Base-by-base conservation (phyloP, 2,329 filamentous ascomycete species). In the Hypoxylon sp. region DNA sequence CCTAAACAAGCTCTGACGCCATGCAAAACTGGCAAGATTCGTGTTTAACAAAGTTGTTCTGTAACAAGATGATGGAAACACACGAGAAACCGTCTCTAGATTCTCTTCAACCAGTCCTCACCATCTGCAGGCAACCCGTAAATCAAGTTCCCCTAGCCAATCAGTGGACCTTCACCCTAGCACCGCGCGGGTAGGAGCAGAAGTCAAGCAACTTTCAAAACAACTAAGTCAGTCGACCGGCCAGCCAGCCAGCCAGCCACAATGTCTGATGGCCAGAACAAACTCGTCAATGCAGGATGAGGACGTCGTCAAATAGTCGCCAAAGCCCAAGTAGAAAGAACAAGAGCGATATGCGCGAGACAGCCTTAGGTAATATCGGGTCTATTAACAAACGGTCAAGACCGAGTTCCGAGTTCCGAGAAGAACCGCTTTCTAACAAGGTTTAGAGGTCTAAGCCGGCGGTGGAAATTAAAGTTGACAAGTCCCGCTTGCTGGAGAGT, bases 121-220 rank as follows among this genome's bases (percentile, higher is more conserved):
- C 65, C n/a, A 65, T 65, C 68, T 73, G 70, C 71, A 70, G 67
- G 62, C 46, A 72, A 54, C 72, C 65, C 71, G 63, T 53, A 46
- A 56, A 65, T 63, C 51, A 65, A 60, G 35, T 31, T 10, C 29
- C 44, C 61, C 39, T 39, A 47, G 39, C 71, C 71, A 71, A 73
- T 73, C 66, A 72, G 50, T 19, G 22, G 13, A 44, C 31, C 24
- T 26, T 55, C 37, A 51, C 26, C 58, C 51, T 55, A 63, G 29
- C 46, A 64, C 59, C 24, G 39, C 22, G 47, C 72, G 72, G 72
- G 58, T 74, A 73, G 55, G 42, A 60, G 65, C 72, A 72, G 72
- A 64, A 46, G 52, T 54, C 52, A 57, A 68, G 60, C 63, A 52
- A 58, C 47, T 70, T 64, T 60, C 63, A 65, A 65, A 69, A 68